Evolutionary conservation across 1,284 basidiomycete species (phyloP).

Genomic region (Retiboletus flavoniger): DNA sequence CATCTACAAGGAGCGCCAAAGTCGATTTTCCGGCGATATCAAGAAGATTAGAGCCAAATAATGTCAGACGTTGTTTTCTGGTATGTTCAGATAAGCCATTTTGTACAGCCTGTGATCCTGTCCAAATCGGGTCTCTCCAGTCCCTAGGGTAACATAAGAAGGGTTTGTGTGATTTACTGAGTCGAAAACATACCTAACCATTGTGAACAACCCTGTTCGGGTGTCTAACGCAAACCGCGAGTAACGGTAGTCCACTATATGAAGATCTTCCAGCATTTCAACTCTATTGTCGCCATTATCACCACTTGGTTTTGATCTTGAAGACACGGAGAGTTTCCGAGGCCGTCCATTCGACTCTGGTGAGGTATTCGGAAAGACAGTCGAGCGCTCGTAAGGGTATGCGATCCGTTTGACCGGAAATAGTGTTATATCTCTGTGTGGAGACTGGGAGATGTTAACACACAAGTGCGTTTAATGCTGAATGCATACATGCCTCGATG

Average conservation of each 20-base stretch:
- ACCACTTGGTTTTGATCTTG: constrained; percentile 23
- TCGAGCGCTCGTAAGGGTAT: constrained; percentile 78
- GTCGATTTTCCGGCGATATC: constrained; percentile 90
- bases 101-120: constrained; percentile 59
- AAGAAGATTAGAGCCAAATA: constrained; percentile 90
- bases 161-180: not conserved
- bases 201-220: constrained; percentile 77
- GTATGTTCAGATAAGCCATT: constrained; percentile 57
- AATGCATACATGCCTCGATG: constrained; percentile 70
- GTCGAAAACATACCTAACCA: constrained; percentile 60
- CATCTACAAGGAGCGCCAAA: constrained; percentile 83
- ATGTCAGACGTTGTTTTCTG: constrained; percentile 61
- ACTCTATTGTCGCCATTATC: constrained; percentile 31
- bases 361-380: constrained; percentile 60
- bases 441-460: constrained; percentile 51
- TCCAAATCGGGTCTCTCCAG: constrained; percentile 89
- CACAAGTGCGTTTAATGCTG: not conserved
- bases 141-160: constrained; percentile 52
- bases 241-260: constrained; percentile 81
- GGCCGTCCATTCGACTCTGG: constrained; percentile 21
- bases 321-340: constrained; percentile 27
- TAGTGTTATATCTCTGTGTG: constrained; percentile 78
- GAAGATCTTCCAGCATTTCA: constrained; percentile 50
- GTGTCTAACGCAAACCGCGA: constrained; percentile 89
- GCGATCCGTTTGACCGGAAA: constrained; percentile 65